Evolutionary conservation across 148 eudicot species (phyloP).

Genomic region (Hydrangea macrophylla): DNA sequence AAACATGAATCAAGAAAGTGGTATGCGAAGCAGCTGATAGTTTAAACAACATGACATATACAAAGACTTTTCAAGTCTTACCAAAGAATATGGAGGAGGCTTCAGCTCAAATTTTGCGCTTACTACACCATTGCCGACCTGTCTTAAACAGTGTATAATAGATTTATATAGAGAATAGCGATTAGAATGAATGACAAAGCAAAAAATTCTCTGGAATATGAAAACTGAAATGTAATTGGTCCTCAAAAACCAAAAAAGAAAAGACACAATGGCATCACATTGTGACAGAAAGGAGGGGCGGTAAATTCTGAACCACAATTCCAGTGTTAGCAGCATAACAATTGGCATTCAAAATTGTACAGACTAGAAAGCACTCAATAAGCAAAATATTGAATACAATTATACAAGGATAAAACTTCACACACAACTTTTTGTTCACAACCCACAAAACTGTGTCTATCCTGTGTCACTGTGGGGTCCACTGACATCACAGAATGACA

Average conservation of each 20-base stretch:
- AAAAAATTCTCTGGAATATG: too few species aligned
- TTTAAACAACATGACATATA: not conserved
- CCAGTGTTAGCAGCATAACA: not conserved
- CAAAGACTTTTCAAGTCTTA: constrained; percentile 30
- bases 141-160: constrained; percentile 26
- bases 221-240: constrained; percentile 10
- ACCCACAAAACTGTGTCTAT: too few species aligned
- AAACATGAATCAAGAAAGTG: not conserved
- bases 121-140: constrained; percentile 34
- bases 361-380: not conserved
- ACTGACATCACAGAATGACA: too few species aligned
- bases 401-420: not conserved
- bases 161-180: too few species aligned
- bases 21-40: not conserved
- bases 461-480: too few species aligned
- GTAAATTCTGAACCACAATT: not conserved
- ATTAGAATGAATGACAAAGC: too few species aligned
- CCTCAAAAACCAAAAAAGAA: not conserved
- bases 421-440: not conserved
- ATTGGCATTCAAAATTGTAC: not conserved
- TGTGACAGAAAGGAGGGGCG: not conserved
- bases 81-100: constrained; percentile 79
- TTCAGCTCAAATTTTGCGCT: constrained; percentile 66
- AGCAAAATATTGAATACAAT: not conserved
- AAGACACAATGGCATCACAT: too few species aligned